These are phyloP conservation scores for Penicillium nordicum DNA, from an alignment of 2,329 filamentous ascomycete species.

Conservation along the genomic window DNA sequence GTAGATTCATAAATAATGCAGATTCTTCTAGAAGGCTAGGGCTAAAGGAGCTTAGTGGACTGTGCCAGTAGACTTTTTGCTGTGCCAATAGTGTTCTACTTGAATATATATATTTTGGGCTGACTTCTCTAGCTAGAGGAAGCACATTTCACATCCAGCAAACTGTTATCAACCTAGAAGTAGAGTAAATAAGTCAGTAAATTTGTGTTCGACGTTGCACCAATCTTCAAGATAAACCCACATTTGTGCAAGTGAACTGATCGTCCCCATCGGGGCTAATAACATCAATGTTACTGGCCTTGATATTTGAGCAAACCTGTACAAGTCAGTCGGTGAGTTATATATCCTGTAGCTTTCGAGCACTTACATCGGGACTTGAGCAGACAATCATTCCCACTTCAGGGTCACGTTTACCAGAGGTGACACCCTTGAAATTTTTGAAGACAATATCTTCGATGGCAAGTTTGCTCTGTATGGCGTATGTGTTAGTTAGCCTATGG, in stretches of 20 bases:
- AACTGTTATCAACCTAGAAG: background rate
- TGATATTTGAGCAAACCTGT: slow-evolving; percentile 48
- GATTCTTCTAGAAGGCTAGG: too few relatives aligned
- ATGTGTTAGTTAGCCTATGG: background rate
- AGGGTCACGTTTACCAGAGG: slow-evolving; percentile 45
- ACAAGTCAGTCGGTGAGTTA: background rate
- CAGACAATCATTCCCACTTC: slow-evolving; percentile 49
- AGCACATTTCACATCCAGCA: background rate
- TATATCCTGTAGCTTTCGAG: background rate
- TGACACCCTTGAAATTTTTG: slow-evolving; percentile 56
- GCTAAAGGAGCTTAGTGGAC: too few relatives aligned
- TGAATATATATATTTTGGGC: background rate
- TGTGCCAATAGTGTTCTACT: too few relatives aligned
- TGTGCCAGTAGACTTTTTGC: too few relatives aligned
- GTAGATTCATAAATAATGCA: too few relatives aligned
- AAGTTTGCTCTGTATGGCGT: slow-evolving; percentile 37
- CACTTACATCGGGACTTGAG: slow-evolving; percentile 48
- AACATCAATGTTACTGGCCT: slow-evolving; percentile 46
- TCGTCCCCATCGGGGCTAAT: slow-evolving; percentile 47
- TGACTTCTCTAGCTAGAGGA: background rate
- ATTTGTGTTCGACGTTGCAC: background rate
- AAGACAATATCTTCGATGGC: slow-evolving; percentile 56
- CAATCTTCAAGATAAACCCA: slow-evolving; percentile 19
- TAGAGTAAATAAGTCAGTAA: background rate
- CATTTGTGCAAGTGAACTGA: slow-evolving; percentile 46